Evolutionary conservation across 2,329 filamentous ascomycete genomes (phyloP).

Genomic region (Xylariaceae sp.): DNA sequence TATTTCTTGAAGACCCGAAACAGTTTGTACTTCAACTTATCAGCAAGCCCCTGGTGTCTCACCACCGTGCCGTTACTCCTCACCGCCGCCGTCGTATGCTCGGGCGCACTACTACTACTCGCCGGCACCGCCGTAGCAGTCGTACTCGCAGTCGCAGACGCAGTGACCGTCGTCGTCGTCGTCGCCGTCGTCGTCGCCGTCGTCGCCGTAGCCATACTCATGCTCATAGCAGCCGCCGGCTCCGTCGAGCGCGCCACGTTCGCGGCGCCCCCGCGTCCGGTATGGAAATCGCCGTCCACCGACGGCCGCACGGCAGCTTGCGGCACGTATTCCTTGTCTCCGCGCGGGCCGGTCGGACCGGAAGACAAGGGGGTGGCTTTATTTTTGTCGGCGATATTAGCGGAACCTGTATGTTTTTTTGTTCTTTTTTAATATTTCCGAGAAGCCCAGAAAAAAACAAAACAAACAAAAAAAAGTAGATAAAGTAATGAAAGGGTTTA

Average conservation of each 20-base stretch:
- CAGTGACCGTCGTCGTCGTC: no score
- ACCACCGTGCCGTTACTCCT: no score
- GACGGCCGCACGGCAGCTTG: constrained; percentile 45
- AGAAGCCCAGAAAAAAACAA: background rate
- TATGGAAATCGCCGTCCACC: constrained; percentile 49
- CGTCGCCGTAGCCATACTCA: background rate
- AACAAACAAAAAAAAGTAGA: background rate
- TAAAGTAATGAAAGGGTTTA: background rate
- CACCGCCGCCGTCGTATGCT: no score
- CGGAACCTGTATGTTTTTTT: constrained; percentile 40
- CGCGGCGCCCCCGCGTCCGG: constrained; percentile 55
- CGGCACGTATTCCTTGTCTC: constrained; percentile 49
- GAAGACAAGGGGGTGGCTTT: background rate
- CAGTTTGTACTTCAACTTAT: constrained; percentile 54
- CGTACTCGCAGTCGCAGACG: no score
- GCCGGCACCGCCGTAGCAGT: no score
- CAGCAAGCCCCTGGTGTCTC: constrained; percentile 40
- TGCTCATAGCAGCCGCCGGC: constrained; percentile 17
- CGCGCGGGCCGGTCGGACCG: constrained; percentile 35
- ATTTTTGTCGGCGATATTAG: constrained; percentile 51
- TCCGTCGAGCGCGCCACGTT: constrained; percentile 43
- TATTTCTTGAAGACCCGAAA: constrained; percentile 46
- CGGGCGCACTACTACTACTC: no score
- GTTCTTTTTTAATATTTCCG: background rate
- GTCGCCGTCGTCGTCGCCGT: constrained; percentile 25